Evolutionary conservation across 345 rosid genomes (phyloP), one percentile per base, ranked within the genome.

Genomic region (Brassica cretica): DNA sequence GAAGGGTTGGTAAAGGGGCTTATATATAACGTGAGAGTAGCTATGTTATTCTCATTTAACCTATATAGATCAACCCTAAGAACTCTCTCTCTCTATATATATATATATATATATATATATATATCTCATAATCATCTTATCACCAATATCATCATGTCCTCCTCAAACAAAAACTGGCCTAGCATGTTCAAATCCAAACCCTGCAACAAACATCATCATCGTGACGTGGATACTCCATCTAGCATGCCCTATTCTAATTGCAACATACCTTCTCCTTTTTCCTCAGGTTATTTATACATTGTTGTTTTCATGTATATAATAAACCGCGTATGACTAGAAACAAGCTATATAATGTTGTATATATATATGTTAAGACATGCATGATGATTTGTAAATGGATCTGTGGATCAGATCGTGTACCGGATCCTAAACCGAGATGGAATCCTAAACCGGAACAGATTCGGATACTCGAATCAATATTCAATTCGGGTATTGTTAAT

Each of bases 111-210:
- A 24, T 60, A 2, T 60, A 7, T 1, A 3, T 41, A 10, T 44
- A 35, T 24, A 1, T 62, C 2, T 58, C 72, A 51, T 65, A 3
- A 19, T 61, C 60, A 30, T 19, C 68, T 30, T 60, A 32, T 70
- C 49, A 24, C 56, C 66, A 8, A 62, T 10, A 72, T 63, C 82
- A 73, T 72, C 84, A 92, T 94, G 98, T 92, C 97, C 75, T 89
- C 98, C 70, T 89, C 98, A 74, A 92, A 94, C 86, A 91, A 89
- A 78, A 93, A 94, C 85, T 94, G 98, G 98, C 95, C 98, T 65
- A 94, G 97, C 81, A 83, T 91, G 98, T 94, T 94, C 88, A 92
- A 88, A 76, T 91, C 96, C 86, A 94, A 94, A 87, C 98, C 97
- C 62, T 86, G 90, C 90, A 87, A 86, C 82, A 21, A n/a, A 66